A percentile compares a stretch with the other conserved stretches of the same genome.
phyloP scores from a whole-genome alignment of 2,329 filamentous ascomycete species.

The Scytalidium lignicola region DNA sequence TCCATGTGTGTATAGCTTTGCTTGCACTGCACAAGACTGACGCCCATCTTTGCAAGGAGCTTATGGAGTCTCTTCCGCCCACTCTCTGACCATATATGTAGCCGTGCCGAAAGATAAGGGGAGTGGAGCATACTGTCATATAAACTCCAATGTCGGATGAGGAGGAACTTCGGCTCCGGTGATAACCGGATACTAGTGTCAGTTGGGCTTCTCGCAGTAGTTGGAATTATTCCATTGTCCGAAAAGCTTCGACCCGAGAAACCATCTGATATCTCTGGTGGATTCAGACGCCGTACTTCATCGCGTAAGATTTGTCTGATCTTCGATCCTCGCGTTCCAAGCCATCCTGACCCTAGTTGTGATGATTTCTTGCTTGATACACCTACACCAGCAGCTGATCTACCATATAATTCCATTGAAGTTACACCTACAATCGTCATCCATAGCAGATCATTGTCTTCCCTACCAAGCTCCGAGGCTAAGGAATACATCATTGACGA shows the following conservation, averaged over 20 bases:
- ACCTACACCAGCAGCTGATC: constrained; percentile 75
- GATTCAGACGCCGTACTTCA: constrained; percentile 90
- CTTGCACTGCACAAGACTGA: constrained; percentile 87
- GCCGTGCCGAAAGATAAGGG: constrained; percentile 82
- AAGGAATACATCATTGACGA: constrained; percentile 92
- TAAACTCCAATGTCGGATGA: constrained; percentile 93
- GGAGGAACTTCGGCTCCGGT: constrained; percentile 86
- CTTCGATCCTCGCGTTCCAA: constrained; percentile 73
- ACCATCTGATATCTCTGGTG: constrained; percentile 56
- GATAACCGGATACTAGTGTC: constrained; percentile 90
- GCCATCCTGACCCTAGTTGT: constrained; percentile 63
- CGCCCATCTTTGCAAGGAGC: constrained; percentile 94
- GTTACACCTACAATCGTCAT: constrained; percentile 89
- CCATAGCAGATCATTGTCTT: constrained; percentile 96
- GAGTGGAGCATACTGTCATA: constrained; percentile 99
- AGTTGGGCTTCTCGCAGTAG: constrained; percentile 79
- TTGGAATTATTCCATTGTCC: constrained; percentile 77
- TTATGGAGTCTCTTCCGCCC: constrained; percentile 89
- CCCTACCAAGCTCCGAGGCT: constrained; percentile 87
- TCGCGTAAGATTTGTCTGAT: constrained; percentile 84
- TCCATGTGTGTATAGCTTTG: constrained; percentile 99
- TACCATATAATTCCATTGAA: constrained; percentile 88
- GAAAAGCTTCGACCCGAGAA: constrained; percentile 33
- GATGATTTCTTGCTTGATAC: constrained; percentile 52
- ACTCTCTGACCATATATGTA: constrained; percentile 91